A percentile compares a stretch with the other conserved stretches of the same genome.
phyloP scores from a whole-genome alignment of 345 rosid genomes.

The Populus simonii region DNA sequence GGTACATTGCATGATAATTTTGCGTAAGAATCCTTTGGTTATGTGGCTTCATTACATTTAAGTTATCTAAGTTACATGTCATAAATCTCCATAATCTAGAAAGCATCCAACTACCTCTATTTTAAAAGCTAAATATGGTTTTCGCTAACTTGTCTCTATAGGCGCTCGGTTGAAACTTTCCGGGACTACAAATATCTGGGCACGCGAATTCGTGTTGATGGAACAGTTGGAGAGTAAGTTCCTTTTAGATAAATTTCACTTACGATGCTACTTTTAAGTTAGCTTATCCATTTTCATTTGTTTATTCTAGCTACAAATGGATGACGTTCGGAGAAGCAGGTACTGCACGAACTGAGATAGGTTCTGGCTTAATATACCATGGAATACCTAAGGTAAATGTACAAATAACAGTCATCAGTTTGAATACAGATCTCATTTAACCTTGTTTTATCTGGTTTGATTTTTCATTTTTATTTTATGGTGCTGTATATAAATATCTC shows the following conservation, averaged over 20 bases:
- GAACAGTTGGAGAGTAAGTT: slow-evolving; percentile 96
- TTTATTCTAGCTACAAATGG: slow-evolving; percentile 71
- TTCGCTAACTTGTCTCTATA: slow-evolving; percentile 26
- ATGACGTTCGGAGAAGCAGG: slow-evolving; percentile 95
- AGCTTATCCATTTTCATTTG: not conserved
- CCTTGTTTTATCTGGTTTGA: not conserved
- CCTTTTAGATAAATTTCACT: slow-evolving; percentile 9
- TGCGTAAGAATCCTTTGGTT: slow-evolving; percentile 52
- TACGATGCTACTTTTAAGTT: slow-evolving; percentile 8
- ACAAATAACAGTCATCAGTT: not conserved
- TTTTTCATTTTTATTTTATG: not conserved
- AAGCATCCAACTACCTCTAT: not conserved
- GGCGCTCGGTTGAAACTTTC: slow-evolving; percentile 69
- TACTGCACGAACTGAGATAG: slow-evolving; percentile 77
- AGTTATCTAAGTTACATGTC: not conserved
- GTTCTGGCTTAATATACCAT: slow-evolving; percentile 71
- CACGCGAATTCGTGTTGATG: slow-evolving; percentile 77
- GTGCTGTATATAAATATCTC: not conserved
- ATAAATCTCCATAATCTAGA: not conserved
- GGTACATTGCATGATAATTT: slow-evolving; percentile 91
- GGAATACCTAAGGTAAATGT: slow-evolving; percentile 61
- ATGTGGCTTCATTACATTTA: not conserved
- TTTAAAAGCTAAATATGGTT: slow-evolving; percentile 11
- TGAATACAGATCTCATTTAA: not conserved
- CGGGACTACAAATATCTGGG: slow-evolving; percentile 87